Conservation (phyloP, 1,284 basidiomycete genomes). For the Athelia sp. region DNA sequence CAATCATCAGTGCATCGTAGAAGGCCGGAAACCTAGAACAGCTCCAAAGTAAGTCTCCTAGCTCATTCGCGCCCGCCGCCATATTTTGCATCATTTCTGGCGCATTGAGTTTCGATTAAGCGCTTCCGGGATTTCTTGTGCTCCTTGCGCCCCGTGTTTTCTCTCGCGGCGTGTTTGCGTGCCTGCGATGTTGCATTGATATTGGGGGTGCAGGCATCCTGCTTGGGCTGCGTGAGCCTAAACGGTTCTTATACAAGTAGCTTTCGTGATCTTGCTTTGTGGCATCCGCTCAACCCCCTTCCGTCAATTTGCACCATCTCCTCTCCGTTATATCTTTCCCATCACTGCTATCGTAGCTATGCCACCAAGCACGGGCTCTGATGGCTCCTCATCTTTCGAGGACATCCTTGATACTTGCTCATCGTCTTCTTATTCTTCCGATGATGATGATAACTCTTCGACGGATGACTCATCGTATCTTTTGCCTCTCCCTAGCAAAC, state of each 20-base stretch:
- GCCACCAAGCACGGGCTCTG: background rate
- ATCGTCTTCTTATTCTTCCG: constrained; percentile 13
- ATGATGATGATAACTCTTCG: constrained; percentile 9
- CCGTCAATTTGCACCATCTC: background rate
- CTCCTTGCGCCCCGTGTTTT: background rate
- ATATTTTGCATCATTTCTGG: constrained; percentile 10
- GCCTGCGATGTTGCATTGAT: too few relatives aligned
- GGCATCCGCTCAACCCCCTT: background rate
- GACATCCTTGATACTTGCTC: constrained; percentile 7
- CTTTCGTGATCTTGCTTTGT: background rate
- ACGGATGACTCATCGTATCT: constrained; percentile 15
- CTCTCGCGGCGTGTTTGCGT: too few relatives aligned
- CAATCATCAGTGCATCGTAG: constrained; percentile 72
- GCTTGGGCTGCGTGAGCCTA: too few relatives aligned
- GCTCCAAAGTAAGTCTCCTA: constrained; percentile 66
- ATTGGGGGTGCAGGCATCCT: too few relatives aligned
- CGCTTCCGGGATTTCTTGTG: background rate
- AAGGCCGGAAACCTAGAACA: constrained; percentile 70
- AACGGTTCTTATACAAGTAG: background rate
- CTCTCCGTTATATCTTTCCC: background rate
- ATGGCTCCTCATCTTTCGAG: constrained; percentile 14
- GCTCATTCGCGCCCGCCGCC: too few relatives aligned
- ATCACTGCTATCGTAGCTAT: background rate
- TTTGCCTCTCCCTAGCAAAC: constrained; percentile 49
- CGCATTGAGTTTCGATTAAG: constrained; percentile 9